These are phyloP conservation scores for Bacidia gigantensis DNA, from an alignment of 495 filamentous ascomycete species.

Conservation along the genomic window DNA sequence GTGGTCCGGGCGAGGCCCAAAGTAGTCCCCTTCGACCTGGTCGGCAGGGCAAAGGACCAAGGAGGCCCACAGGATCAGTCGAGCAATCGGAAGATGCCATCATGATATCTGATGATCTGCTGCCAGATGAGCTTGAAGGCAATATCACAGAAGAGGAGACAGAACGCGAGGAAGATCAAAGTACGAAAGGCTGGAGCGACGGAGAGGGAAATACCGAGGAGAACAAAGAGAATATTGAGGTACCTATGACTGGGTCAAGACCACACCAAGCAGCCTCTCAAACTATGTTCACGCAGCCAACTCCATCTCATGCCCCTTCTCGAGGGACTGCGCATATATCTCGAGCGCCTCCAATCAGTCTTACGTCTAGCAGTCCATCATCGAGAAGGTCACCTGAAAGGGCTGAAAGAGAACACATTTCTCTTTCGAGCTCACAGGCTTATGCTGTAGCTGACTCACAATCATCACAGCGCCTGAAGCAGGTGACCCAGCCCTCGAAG, in stretches of 20 bases:
- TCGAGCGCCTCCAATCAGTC: conserved; percentile 14
- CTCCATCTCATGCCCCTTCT: conserved; percentile 10
- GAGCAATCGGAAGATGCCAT: conserved; percentile 7
- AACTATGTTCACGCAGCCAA: conserved; percentile 24
- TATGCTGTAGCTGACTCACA: conserved; percentile 36
- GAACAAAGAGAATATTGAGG: conserved; percentile 36
- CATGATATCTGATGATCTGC: conserved; percentile 12
- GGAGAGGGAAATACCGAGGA: conserved; percentile 28
- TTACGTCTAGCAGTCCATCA: not conserved
- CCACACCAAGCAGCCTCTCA: conserved; percentile 32
- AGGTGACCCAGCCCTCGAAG: not conserved
- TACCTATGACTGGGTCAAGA: conserved; percentile 22
- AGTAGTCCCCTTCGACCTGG: not conserved
- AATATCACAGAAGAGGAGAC: conserved; percentile 38
- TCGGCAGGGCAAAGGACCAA: not conserved
- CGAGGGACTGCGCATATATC: not conserved
- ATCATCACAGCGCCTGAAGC: conserved; percentile 23
- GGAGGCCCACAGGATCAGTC: not conserved
- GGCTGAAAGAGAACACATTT: not conserved
- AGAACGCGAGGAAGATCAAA: conserved; percentile 34
- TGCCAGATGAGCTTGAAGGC: conserved; percentile 8
- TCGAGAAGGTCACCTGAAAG: not conserved
- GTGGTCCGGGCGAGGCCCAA: not conserved
- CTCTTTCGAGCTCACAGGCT: conserved; percentile 11
- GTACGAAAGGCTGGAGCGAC: conserved; percentile 22